Evolutionary conservation across 1,284 basidiomycete genomes (phyloP), one percentile per base, ranked within the genome.

Genomic region (Rhodofomes roseus): DNA sequence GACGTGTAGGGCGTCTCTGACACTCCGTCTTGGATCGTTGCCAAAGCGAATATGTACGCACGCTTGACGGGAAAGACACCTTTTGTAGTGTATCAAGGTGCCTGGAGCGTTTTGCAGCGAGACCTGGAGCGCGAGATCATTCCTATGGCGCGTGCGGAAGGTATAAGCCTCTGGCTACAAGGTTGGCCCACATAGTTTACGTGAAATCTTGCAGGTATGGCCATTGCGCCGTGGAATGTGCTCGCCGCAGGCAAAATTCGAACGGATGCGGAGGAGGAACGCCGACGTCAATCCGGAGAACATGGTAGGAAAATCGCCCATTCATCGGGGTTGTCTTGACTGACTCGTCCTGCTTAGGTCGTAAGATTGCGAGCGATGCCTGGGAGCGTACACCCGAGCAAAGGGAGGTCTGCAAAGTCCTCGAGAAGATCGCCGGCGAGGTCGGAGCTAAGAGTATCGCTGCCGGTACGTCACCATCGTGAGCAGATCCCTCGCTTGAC

Each of bases 1-100:
- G 2, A 8, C 27, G 27, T 23, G 20, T 12, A 73, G 71, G 72
- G 72, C 16, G 41, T 73, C 14, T 73, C 69, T 4, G 79, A 83
- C 60, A 79, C 76, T 5, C 82, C 81, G 0, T 80, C 84, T 1
- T 85, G 81, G 81, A 66, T 84, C 36, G 81, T 85, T 29, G 63
- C 77, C 6, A 73, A 73, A 4, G 79, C 78, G 31, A 84, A 84
- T 66, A 75, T 76, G 56, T 84, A 83, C 60, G 83, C 83, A 20
- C 66, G 70, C 5, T 73, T 74, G 23, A 71, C 77, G 52, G 78
- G 74, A 1, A 72, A 78, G 73, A 77, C 78, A 0, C 80, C 77
- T 2, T 83, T 83, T 61, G 72, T 74, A 7, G 71, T 84, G 58
- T 83, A 84, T 65, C 81, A 83, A 62, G 81, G 81, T 18, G 61